Base-by-base conservation (phyloP, 2,329 filamentous ascomycete species). In the Didymosphaeria variabile region DNA sequence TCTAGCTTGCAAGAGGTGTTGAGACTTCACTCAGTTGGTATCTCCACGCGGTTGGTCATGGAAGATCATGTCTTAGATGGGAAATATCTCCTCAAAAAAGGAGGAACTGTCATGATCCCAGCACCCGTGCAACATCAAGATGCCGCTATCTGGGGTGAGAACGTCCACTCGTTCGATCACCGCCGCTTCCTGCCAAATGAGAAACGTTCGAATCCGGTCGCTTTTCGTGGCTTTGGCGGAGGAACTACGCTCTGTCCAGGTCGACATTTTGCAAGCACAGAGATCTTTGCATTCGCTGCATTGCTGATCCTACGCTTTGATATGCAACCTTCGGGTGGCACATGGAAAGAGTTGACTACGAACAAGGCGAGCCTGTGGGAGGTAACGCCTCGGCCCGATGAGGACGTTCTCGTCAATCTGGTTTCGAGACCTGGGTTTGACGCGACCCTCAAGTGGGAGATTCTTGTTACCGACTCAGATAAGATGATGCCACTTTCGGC, bases 1-100 rank as follows among this genome's bases (percentile, higher is more conserved):
- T 81, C 79, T 9, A 72, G 71, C 0, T 77, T 77, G 45, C 75
- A 82, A 57, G 81, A 82, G 64, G 70, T 72, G 2, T 70, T 82
- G 15, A 77, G 81, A 4, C 61, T 73, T 40, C 66, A 71, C 46
- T 70, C 70, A 1, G 74, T 76, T 49, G 78, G 74, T 1, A 72
- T 69, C 23, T 78, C 75, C 9, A 56, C 65, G n/a, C 67, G 77
- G 1, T 36, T 71, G 32, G 76, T 78, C 6, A 67, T 66, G 53
- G 57, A 77, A 55, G 78, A 80, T 49, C 71, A 72, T 15, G 29
- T 75, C 9, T 66, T 79, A 59, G 69, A 45, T 42, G 62, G 63
- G 12, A 61, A 65, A 42, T 79, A 68, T 52, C 65, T 78, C 1
- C 68, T 79, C 7, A 74, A 74, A 49, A 76, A 78, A 57, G 72